A percentile compares a stretch with the other conserved stretches of the same genome.
Conservation (phyloP, 352 stramenopile species). For the Pythium grandisporangium region DNA sequence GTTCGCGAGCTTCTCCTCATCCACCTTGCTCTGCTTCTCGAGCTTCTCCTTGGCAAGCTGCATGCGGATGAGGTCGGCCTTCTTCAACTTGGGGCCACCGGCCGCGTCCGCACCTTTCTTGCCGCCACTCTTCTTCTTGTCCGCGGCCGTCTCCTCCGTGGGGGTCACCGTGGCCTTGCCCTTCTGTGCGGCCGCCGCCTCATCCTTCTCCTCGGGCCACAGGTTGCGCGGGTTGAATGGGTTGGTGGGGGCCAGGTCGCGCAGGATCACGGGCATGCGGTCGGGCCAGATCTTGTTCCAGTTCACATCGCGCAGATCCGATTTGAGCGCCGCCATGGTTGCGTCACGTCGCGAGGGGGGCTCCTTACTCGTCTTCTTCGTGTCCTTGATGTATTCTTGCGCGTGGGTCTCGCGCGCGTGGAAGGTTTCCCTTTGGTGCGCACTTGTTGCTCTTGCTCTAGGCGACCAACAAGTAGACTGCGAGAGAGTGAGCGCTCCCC, state of each 20-base stretch:
- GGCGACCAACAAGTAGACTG: too few relatives aligned
- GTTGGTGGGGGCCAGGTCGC: conserved; percentile 74
- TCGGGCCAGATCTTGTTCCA: conserved; percentile 87
- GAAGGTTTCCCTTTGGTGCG: too few relatives aligned
- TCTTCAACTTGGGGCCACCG: conserved; percentile 55
- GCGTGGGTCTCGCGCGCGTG: too few relatives aligned
- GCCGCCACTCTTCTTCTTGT: conserved; percentile 26
- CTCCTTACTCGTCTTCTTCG: conserved; percentile 5
- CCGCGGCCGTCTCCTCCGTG: conserved; percentile 1
- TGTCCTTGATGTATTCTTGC: too few relatives aligned
- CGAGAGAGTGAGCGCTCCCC: too few relatives aligned
- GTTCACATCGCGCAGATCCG: conserved; percentile 79
- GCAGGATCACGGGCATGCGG: conserved; percentile 83
- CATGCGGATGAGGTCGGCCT: conserved; percentile 81
- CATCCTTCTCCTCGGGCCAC: conserved; percentile 73
- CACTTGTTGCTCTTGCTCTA: too few relatives aligned
- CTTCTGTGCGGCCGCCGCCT: conserved; percentile 20
- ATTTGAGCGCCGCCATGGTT: conserved; percentile 58
- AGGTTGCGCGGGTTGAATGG: conserved; percentile 83
- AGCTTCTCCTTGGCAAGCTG: conserved; percentile 83
- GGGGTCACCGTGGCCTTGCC: conserved; percentile 3
- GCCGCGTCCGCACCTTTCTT: conserved; percentile 24
- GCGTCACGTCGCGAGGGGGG: too few relatives aligned
- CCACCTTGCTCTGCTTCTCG: conserved; percentile 81
- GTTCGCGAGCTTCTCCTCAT: conserved; percentile 84